Conservation (phyloP, 495 filamentous ascomycete species). For the Talaromyces liani region DNA sequence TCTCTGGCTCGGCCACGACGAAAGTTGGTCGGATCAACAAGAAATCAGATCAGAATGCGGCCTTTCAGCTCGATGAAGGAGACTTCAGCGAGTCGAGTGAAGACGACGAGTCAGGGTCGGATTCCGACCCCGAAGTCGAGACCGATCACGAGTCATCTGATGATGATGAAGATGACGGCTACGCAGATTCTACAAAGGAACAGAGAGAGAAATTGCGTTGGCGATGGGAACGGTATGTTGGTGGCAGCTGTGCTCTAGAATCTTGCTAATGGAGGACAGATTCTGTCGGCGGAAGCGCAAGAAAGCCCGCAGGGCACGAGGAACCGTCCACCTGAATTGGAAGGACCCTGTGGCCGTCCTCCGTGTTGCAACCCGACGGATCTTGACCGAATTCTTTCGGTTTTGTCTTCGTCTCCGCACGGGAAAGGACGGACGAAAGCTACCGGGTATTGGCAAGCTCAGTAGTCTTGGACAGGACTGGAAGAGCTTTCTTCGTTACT, state of each 20-base stretch:
- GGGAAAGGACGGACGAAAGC: conserved; percentile 10
- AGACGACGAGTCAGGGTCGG: background rate
- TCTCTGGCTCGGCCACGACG: background rate
- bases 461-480: conserved; percentile 14
- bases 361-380: conserved; percentile 10
- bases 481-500: conserved; percentile 19
- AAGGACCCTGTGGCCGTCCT: conserved; percentile 10
- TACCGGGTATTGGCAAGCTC: conserved; percentile 14
- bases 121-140: background rate
- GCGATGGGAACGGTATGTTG: background rate
- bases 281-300: background rate
- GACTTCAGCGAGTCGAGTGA: background rate
- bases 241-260: background rate
- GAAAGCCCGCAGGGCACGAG: background rate
- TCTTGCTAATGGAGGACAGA: background rate
- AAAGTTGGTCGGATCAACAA: background rate
- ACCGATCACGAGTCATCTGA: background rate
- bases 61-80: background rate
- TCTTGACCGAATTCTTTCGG: conserved; percentile 15
- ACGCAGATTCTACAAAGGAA: background rate
- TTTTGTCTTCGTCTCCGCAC: conserved; percentile 14
- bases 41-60: background rate
- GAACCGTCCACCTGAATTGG: conserved; percentile 7
- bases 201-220: background rate
- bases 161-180: background rate